These are phyloP conservation scores for Zygosaccharomyces sapae DNA, from an alignment of 1,139 yeast genomes.

Conservation along the genomic window DNA sequence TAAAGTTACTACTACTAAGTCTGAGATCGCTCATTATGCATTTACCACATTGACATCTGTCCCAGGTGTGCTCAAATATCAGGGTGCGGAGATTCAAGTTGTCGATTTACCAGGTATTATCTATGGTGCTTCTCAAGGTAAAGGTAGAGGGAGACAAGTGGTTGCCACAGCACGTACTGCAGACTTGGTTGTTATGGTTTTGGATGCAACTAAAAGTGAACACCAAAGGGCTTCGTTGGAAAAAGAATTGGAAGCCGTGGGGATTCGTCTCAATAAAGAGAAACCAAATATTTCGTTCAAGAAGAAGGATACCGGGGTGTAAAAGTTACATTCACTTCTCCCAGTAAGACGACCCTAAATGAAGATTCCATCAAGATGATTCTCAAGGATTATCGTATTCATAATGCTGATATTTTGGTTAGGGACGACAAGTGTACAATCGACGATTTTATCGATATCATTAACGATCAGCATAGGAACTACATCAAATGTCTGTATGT, in stretches of 20 bases:
- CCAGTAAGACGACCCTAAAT: conserved; percentile 68
- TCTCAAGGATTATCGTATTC: conserved; percentile 81
- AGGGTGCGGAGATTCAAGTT: conserved; percentile 95
- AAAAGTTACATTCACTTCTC: conserved; percentile 72
- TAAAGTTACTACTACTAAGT: conserved; percentile 85
- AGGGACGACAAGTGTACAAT: conserved; percentile 87
- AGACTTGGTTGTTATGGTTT: conserved; percentile 84
- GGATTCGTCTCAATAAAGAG: conserved; percentile 77
- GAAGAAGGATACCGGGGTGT: conserved; percentile 89
- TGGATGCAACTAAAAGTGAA: conserved; percentile 91
- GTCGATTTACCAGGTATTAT: conserved; percentile 97
- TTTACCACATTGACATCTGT: conserved; percentile 96
- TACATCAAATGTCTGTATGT: conserved; percentile 90
- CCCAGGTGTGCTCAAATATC: conserved; percentile 89
- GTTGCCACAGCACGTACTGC: conserved; percentile 95
- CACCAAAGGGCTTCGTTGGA: conserved; percentile 86
- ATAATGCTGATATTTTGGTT: conserved; percentile 87
- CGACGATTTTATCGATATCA: conserved; percentile 90
- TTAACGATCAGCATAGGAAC: conserved; percentile 80
- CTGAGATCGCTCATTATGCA: conserved; percentile 92
- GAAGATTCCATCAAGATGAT: conserved; percentile 76
- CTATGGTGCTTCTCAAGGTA: conserved; percentile 96
- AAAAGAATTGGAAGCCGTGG: conserved; percentile 87
- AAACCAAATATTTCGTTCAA: conserved; percentile 79
- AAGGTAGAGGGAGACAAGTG: conserved; percentile 96